These are phyloP conservation scores for Brettanomyces custersianus DNA, from an alignment of 805 yeast genomes.

Conservation along the genomic window DNA sequence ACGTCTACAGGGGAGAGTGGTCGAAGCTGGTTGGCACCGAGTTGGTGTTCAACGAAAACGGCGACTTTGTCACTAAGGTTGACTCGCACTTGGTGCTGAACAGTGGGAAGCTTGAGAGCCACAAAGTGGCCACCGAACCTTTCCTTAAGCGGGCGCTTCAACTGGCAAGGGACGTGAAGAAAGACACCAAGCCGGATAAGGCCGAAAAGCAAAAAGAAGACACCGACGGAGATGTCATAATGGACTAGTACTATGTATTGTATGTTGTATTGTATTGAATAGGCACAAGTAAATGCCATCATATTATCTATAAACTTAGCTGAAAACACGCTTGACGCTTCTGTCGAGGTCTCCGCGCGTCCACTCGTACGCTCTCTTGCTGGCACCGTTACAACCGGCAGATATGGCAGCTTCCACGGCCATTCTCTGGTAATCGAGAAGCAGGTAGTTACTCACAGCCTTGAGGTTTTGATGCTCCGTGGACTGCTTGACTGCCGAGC, in stretches of 20 bases:
- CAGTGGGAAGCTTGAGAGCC: constrained; percentile 22
- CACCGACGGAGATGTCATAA: neutral
- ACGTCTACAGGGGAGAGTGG: constrained; percentile 72
- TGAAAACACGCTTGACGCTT: constrained; percentile 4
- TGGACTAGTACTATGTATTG: too few species aligned
- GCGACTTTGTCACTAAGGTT: constrained; percentile 23
- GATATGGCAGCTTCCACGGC: constrained; percentile 34
- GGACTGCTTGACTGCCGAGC: neutral
- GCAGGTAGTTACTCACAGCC: constrained; percentile 17
- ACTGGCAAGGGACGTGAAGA: constrained; percentile 12
- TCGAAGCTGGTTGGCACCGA: constrained; percentile 70
- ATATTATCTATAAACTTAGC: neutral
- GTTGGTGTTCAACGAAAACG: constrained; percentile 27
- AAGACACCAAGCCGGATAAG: neutral
- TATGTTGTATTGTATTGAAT: too few species aligned
- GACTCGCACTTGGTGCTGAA: constrained; percentile 22
- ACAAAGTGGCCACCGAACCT: constrained; percentile 14
- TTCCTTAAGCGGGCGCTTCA: constrained; percentile 17
- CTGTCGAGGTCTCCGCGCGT: constrained; percentile 38
- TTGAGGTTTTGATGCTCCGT: neutral
- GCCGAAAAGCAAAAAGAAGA: neutral
- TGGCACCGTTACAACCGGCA: constrained; percentile 24
- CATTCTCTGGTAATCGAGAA: constrained; percentile 36
- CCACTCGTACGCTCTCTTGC: constrained; percentile 59
- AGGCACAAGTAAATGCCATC: neutral